phyloP scores from a whole-genome alignment of 1,284 basidiomycete species.

The Cryptococcus sp. region DNA sequence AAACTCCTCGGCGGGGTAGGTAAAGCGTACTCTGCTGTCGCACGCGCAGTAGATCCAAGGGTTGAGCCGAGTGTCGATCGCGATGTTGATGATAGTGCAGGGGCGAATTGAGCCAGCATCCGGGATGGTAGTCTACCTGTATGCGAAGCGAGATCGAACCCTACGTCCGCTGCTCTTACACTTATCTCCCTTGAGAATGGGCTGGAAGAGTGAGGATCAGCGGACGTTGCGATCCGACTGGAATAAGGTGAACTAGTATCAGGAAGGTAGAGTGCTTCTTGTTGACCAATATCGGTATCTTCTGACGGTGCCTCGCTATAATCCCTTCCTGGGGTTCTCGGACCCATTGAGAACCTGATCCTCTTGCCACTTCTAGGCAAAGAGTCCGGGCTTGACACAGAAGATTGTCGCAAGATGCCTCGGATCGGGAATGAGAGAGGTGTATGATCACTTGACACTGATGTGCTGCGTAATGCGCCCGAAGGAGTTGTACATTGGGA shows the following conservation, averaged over 20 bases:
- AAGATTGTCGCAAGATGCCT: conserved; percentile 3
- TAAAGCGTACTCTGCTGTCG: conserved; percentile 4
- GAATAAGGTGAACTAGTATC: neutral
- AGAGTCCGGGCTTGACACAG: neutral
- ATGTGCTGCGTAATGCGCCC: neutral
- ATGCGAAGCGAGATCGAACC: conserved; percentile 1
- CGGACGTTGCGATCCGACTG: neutral
- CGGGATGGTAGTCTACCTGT: conserved; percentile 4
- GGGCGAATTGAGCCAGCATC: conserved; percentile 2
- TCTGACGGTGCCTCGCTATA: too few relatives aligned
- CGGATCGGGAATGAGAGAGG: neutral
- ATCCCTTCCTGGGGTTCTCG: neutral
- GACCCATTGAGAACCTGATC: conserved; percentile 1
- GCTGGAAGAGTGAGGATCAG: neutral
- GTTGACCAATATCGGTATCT: too few relatives aligned
- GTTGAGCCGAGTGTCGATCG: neutral
- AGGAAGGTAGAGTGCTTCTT: too few relatives aligned
- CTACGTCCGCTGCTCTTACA: conserved; percentile 7
- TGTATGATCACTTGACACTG: neutral
- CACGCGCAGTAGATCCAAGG: conserved; percentile 1
- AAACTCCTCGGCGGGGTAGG: conserved; percentile 21
- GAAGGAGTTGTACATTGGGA: too few relatives aligned
- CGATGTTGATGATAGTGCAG: neutral
- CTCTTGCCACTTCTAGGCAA: neutral
- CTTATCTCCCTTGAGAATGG: neutral